phyloP scores from a whole-genome alignment of 306 rosid genomes.

The Alnus rubra region DNA sequence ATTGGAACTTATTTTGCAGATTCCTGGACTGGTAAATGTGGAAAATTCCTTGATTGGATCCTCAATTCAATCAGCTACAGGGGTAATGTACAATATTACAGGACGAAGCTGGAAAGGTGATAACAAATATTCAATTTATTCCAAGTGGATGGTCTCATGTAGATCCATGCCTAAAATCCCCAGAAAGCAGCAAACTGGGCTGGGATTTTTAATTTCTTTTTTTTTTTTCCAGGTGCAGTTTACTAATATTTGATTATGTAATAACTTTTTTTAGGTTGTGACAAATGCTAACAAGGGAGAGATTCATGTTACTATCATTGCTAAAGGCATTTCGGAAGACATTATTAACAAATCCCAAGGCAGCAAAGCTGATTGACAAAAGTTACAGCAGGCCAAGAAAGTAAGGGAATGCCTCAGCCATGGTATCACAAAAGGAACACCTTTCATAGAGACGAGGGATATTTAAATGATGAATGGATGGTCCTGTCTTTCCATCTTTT shows the following conservation, averaged over 20 bases:
- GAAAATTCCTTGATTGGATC: slow-evolving; percentile 97
- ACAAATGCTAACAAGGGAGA: slow-evolving; percentile 39
- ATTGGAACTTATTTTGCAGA: slow-evolving; percentile 47
- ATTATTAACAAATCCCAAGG: slow-evolving; percentile 81
- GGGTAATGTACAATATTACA: too few species aligned
- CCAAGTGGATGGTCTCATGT: slow-evolving; percentile 1
- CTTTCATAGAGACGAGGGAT: too few species aligned
- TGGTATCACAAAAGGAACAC: too few species aligned
- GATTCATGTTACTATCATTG: too few species aligned
- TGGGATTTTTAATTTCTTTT: neutral
- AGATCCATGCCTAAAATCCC: neutral
- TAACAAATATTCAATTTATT: neutral
- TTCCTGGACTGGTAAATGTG: slow-evolving; percentile 97
- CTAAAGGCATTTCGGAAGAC: slow-evolving; percentile 73
- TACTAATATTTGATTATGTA: slow-evolving; percentile 6
- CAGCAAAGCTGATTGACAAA: slow-evolving; percentile 65
- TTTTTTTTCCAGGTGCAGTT: neutral
- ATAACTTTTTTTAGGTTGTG: slow-evolving; percentile 60
- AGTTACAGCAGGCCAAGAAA: slow-evolving; percentile 58
- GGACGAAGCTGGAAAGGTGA: too few species aligned
- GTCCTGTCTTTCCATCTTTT: too few species aligned
- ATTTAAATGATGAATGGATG: too few species aligned
- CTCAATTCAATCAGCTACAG: slow-evolving; percentile 34
- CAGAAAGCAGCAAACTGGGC: neutral
- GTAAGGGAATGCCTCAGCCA: slow-evolving; percentile 44